Percentiles rank a stretch among this genome's conserved stretches.
phyloP scores from a whole-genome alignment of 2,329 filamentous ascomycete genomes.

The Stagonosporopsis chrysanthemi region DNA sequence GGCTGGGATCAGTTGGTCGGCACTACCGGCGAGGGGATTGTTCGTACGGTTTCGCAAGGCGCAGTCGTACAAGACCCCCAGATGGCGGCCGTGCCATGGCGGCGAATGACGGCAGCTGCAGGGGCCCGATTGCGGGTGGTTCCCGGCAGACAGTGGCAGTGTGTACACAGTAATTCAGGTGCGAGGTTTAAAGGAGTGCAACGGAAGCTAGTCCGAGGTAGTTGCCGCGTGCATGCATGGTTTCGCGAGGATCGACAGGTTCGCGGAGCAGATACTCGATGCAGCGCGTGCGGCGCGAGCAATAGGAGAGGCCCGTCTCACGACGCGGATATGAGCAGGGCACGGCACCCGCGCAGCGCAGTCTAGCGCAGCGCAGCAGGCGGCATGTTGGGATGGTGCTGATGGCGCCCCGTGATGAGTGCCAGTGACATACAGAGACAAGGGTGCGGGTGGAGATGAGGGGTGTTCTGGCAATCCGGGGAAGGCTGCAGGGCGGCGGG shows the following conservation, averaged over 20 bases:
- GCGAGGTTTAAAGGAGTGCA: conserved; percentile 21
- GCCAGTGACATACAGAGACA: conserved; percentile 18
- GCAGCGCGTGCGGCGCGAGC: conserved; percentile 3
- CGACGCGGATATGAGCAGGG: too few relatives aligned
- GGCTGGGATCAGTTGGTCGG: conserved; percentile 7
- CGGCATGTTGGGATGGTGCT: not conserved
- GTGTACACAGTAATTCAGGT: conserved; percentile 21
- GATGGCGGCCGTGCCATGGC: conserved; percentile 12
- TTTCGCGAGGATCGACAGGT: conserved; percentile 11
- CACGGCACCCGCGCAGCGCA: not conserved
- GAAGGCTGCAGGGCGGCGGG: not conserved
- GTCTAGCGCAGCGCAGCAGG: not conserved
- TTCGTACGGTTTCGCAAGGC: conserved; percentile 17
- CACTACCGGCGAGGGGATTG: not conserved
- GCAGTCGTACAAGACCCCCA: conserved; percentile 8
- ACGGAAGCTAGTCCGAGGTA: conserved; percentile 16
- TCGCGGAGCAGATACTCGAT: conserved; percentile 17
- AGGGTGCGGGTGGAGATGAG: conserved; percentile 10
- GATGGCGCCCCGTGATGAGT: not conserved
- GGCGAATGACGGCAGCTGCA: conserved; percentile 5
- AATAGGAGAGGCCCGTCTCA: conserved; percentile 8
- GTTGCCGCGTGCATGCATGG: conserved; percentile 15
- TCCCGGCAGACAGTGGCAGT: conserved; percentile 1
- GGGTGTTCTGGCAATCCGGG: conserved; percentile 12
- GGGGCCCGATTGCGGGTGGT: not conserved